These are phyloP conservation scores for Casuarina glauca DNA, from an alignment of 306 rosid genomes.

Conservation along the genomic window DNA sequence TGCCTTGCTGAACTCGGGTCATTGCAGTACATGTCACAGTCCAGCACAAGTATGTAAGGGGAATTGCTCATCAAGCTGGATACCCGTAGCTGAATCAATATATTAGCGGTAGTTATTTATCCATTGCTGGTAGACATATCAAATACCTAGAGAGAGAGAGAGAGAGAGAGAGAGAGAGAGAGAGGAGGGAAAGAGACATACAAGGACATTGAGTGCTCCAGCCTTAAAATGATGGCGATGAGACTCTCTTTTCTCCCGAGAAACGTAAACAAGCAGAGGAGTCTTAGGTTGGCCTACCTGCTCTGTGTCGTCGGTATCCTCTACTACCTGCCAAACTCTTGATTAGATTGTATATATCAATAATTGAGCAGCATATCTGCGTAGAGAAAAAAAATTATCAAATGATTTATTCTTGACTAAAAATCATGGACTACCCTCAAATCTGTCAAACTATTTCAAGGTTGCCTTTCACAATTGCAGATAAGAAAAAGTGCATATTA, in stretches of 20 bases:
- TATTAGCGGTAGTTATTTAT: conserved; percentile 4
- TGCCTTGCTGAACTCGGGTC: conserved; percentile 63
- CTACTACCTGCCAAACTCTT: conserved; percentile 33
- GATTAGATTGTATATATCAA: background rate
- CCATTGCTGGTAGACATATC: no score
- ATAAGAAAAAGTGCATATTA: no score
- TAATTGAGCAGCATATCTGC: background rate
- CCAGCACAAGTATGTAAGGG: conserved; percentile 60
- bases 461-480: no score
- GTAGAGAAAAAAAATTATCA: no score
- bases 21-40: conserved; percentile 79
- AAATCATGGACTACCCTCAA: no score
- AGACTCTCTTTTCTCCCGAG: conserved; percentile 42
- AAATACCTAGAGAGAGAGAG: no score
- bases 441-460: no score
- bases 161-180: background rate
- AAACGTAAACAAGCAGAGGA: conserved; percentile 51
- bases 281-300: conserved; percentile 27
- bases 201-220: conserved; percentile 39
- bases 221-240: conserved; percentile 12
- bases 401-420: no score
- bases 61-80: conserved; percentile 69
- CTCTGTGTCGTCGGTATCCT: conserved; percentile 9
- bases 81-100: conserved; percentile 53
- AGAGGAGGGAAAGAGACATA: conserved; percentile 15